Conservation (phyloP, 2,329 filamentous ascomycete species). For the Fusarium burgessii region DNA sequence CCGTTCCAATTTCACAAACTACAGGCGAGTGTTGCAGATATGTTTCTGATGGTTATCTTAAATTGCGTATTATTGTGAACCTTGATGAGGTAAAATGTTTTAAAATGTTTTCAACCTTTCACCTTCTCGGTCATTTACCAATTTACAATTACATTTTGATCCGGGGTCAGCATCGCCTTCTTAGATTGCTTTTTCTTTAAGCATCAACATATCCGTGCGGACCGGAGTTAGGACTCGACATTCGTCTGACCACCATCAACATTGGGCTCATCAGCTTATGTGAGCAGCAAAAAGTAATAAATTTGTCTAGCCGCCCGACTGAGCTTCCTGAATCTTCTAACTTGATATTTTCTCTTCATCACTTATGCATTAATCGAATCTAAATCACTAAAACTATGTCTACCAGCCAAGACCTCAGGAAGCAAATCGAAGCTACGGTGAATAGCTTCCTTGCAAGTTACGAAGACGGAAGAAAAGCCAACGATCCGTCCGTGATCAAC, state of each 20-base stretch:
- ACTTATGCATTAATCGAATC: background rate
- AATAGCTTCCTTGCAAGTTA: slow-evolving; percentile 21
- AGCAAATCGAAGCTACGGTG: slow-evolving; percentile 21
- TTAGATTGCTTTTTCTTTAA: too few species aligned
- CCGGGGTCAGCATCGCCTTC: too few species aligned
- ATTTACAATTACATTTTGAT: too few species aligned
- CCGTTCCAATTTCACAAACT: too few species aligned
- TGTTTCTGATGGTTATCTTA: too few species aligned
- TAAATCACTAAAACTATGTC: background rate
- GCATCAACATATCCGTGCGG: background rate
- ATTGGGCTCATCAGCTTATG: background rate
- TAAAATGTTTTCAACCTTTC: too few species aligned
- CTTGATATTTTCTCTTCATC: background rate
- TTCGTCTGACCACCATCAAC: background rate
- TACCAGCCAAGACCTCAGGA: slow-evolving; percentile 1
- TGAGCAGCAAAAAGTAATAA: background rate
- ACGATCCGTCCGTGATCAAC: slow-evolving; percentile 18
- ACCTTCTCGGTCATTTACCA: too few species aligned
- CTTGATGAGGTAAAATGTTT: too few species aligned
- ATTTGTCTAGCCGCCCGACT: fast-evolving
- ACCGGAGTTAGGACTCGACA: background rate
- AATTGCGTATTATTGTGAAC: too few species aligned
- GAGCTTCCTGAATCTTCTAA: fast-evolving
- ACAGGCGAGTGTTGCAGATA: too few species aligned
- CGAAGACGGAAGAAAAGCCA: slow-evolving; percentile 21